phyloP scores from a whole-genome alignment of 2,329 filamentous ascomycete species.

The Calonectria hawksworthii region DNA sequence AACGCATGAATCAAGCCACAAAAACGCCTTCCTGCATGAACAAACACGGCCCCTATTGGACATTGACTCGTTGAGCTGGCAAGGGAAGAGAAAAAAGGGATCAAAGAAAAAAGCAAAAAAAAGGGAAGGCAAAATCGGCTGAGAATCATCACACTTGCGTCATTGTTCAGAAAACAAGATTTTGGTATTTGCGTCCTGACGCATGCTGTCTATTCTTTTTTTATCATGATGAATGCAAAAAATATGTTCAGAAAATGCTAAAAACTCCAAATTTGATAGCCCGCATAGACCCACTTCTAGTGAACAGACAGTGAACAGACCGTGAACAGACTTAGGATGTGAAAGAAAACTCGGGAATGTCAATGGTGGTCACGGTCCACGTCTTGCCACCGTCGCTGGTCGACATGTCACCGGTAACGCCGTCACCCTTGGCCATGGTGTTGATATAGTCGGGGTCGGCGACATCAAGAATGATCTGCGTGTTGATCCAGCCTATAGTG shows the following conservation, averaged over 20 bases:
- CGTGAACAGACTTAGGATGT: background rate
- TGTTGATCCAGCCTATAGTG: conserved; percentile 37
- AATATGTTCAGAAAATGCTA: background rate
- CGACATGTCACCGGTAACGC: conserved; percentile 19
- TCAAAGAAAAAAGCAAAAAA: background rate
- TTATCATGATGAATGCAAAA: background rate
- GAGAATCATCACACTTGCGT: background rate
- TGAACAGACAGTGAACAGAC: too few relatives aligned
- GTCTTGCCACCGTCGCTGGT: conserved; percentile 28
- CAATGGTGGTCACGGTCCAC: conserved; percentile 17
- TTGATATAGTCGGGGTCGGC: conserved; percentile 38
- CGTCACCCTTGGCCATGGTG: conserved; percentile 20
- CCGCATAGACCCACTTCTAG: background rate
- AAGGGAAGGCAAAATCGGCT: too few relatives aligned
- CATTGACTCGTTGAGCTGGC: background rate
- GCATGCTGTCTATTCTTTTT: background rate
- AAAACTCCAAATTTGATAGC: background rate
- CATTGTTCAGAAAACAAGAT: background rate
- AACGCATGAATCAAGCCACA: background rate
- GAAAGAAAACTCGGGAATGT: conserved; percentile 24
- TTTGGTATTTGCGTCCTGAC: background rate
- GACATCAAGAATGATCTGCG: conserved; percentile 35
- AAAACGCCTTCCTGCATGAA: background rate
- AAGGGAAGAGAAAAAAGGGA: background rate
- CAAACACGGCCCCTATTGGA: background rate